phyloP scores from a whole-genome alignment of 2,329 filamentous ascomycete species.

The Clathrospora elynae region DNA sequence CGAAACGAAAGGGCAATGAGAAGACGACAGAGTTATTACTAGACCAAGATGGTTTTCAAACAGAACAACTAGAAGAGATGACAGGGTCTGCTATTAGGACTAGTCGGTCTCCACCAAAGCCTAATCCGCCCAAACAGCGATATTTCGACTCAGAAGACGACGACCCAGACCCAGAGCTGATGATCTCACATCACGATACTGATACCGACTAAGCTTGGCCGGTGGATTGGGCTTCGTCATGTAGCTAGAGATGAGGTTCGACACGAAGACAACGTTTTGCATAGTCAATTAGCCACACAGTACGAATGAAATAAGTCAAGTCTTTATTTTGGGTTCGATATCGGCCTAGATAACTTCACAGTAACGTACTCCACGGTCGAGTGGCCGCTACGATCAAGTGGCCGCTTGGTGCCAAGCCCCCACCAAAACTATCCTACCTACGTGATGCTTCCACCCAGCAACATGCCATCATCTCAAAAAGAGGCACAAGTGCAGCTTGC shows the following conservation, averaged over 20 bases:
- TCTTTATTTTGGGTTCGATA: no score
- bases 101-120: conserved; percentile 35
- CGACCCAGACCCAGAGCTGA: conserved; percentile 55
- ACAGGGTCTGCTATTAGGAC: conserved; percentile 42
- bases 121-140: conserved; percentile 34
- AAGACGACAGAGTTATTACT: conserved; percentile 30
- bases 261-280: no score
- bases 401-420: no score
- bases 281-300: no score
- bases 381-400: no score
- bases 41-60: conserved; percentile 23
- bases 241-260: background rate
- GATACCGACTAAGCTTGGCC: conserved; percentile 38
- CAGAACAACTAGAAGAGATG: conserved; percentile 32
- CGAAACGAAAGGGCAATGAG: conserved; percentile 36
- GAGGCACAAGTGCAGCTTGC: conserved; percentile 3
- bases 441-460: background rate
- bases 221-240: background rate
- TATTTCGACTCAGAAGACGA: conserved; percentile 52
- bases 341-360: no score
- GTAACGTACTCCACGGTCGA: no score
- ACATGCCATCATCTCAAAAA: background rate
- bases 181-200: conserved; percentile 55
- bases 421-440: no score
- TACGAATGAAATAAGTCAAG: no score